phyloP scores from a whole-genome alignment of 2,329 filamentous ascomycete genomes.

The Ilyonectria destructans region DNA sequence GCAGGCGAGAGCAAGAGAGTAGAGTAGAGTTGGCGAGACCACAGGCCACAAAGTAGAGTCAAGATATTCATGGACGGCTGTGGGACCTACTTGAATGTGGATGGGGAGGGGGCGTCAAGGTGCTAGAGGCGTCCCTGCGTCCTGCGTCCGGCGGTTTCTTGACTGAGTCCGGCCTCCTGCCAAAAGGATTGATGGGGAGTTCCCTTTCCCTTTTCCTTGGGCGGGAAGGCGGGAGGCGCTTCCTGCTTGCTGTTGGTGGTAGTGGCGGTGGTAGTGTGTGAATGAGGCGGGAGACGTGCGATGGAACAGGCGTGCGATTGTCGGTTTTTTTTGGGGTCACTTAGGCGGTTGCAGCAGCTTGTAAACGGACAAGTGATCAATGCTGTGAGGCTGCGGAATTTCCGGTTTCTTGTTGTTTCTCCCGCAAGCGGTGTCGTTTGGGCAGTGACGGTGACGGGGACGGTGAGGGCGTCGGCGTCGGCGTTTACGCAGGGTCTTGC shows the following conservation, averaged over 20 bases:
- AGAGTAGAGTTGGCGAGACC: constrained; percentile 27
- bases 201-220: constrained; percentile 17
- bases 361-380: constrained; percentile 5
- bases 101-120: constrained; percentile 28
- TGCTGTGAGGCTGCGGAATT: constrained; percentile 1
- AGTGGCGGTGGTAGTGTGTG: constrained; percentile 11
- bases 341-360: constrained; percentile 18
- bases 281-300: not conserved
- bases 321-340: not conserved
- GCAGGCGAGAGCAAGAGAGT: constrained; percentile 8
- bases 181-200: constrained; percentile 6
- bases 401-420: constrained; percentile 2
- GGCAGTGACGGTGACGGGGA: not conserved
- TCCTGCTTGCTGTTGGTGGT: constrained; percentile 14
- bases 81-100: constrained; percentile 20
- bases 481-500: no score
- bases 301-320: constrained; percentile 10
- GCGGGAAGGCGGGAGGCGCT: constrained; percentile 26
- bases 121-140: constrained; percentile 29
- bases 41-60: constrained; percentile 20
- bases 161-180: constrained; percentile 28
- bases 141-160: constrained; percentile 30
- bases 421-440: constrained; percentile 10
- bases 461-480: not conserved
- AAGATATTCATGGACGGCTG: constrained; percentile 32